phyloP scores from a whole-genome alignment of 116 monocot species.

The Zostera marina region DNA sequence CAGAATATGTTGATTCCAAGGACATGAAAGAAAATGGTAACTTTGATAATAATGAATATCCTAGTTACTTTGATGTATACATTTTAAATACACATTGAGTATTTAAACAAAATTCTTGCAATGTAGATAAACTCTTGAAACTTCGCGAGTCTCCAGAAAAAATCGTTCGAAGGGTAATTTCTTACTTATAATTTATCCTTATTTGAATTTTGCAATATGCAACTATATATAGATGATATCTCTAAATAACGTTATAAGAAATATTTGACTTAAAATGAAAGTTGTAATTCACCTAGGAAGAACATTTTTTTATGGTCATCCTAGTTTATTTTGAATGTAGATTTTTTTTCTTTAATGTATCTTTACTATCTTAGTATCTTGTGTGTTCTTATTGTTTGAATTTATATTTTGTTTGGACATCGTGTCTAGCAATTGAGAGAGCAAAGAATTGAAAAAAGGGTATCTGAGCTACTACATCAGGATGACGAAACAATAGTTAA shows the following conservation, averaged over 20 bases:
- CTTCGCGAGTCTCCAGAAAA: constrained; percentile 30
- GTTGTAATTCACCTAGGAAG: not conserved
- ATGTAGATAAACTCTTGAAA: constrained; percentile 33
- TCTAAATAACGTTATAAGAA: too few relatives aligned
- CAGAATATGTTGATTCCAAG: not conserved
- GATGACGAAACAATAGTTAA: constrained; percentile 60
- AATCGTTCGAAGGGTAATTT: constrained; percentile 58
- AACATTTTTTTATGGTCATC: not conserved
- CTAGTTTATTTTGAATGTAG: too few relatives aligned
- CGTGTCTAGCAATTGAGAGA: constrained; percentile 52
- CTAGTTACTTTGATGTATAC: not conserved
- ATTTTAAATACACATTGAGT: not conserved
- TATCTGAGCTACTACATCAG: constrained; percentile 38
- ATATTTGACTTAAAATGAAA: not conserved
- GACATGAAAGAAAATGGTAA: constrained; percentile 4
- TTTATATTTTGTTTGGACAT: not conserved
- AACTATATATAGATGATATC: not conserved
- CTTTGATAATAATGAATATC: constrained; percentile 8
- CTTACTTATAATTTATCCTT: not conserved
- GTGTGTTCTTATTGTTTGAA: not conserved
- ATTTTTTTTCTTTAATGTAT: not conserved
- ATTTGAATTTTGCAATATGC: not conserved
- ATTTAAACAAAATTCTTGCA: not conserved
- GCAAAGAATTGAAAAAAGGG: constrained; percentile 52
- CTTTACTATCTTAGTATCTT: too few relatives aligned